A percentile compares a stretch with the other conserved stretches of the same genome.
These are phyloP conservation scores for Wilcoxina mikolae DNA, from an alignment of 495 filamentous ascomycete genomes.

Conservation along the genomic window DNA sequence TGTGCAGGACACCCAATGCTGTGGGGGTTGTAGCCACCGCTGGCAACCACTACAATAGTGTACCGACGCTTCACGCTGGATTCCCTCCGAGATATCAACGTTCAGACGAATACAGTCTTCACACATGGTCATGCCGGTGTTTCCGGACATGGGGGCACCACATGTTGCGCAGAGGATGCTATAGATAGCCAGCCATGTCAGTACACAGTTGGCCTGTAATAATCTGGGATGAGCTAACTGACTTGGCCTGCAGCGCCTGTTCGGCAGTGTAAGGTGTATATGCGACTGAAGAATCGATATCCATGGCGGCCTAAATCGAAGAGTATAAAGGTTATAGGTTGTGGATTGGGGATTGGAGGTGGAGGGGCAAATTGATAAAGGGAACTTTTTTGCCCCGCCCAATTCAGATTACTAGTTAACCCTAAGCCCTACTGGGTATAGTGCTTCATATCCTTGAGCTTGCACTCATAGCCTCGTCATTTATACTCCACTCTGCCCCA, in stretches of 20 bases:
- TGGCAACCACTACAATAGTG: constrained; percentile 86
- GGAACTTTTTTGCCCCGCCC: too few relatives aligned
- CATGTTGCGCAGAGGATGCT: constrained; percentile 94
- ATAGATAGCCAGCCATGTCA: constrained; percentile 6
- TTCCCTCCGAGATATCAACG: constrained; percentile 83
- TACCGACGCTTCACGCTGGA: constrained; percentile 68
- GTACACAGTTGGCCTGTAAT: neutral
- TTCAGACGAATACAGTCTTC: constrained; percentile 86
- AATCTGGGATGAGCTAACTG: constrained; percentile 4
- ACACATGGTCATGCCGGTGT: constrained; percentile 71
- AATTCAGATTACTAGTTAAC: too few relatives aligned
- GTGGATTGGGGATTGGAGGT: neutral
- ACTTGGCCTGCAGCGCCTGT: constrained; percentile 2
- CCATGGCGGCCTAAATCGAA: neutral
- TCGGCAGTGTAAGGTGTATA: neutral
- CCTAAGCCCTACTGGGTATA: too few relatives aligned
- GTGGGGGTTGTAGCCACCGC: constrained; percentile 79
- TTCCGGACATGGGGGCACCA: constrained; percentile 83
- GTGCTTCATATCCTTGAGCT: too few relatives aligned
- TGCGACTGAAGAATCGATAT: constrained; percentile 5
- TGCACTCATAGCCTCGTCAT: too few relatives aligned
- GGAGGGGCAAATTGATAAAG: too few relatives aligned
- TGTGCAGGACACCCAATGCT: constrained; percentile 64
- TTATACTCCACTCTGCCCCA: neutral
- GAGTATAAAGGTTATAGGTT: neutral